phyloP scores from a whole-genome alignment of 352 stramenopile genomes.

The Globisporangium orthogonon region DNA sequence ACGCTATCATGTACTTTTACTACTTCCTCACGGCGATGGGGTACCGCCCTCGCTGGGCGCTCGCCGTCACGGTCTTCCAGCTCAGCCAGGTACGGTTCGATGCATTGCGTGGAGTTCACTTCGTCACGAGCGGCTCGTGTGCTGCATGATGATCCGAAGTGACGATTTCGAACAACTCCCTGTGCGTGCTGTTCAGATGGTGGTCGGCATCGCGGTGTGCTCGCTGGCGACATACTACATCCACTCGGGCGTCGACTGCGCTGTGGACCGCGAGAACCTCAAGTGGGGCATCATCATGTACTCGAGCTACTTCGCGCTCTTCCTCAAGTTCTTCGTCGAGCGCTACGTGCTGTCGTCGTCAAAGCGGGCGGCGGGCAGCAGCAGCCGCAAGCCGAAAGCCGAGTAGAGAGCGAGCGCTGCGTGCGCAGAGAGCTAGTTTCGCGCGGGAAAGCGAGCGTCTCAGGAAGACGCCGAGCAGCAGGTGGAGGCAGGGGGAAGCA shows the following conservation, averaged over 20 bases:
- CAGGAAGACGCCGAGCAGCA: neutral
- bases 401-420: conserved; percentile 4
- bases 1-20: conserved; percentile 98
- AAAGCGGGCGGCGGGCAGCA: conserved; percentile 21
- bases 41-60: conserved; percentile 68
- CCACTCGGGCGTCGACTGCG: conserved; percentile 54
- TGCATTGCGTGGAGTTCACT: neutral
- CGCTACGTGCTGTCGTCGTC: conserved; percentile 62
- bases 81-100: conserved; percentile 81
- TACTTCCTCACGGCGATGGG: conserved; percentile 89
- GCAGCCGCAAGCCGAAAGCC: conserved; percentile 26
- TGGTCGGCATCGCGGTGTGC: conserved; percentile 67
- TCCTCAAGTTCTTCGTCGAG: conserved; percentile 90
- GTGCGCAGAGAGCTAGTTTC: no score
- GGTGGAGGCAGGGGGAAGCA: no score
- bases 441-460: no score
- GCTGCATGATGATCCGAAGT: neutral
- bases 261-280: conserved; percentile 80
- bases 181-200: conserved; percentile 37
- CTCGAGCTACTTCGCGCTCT: conserved; percentile 91
- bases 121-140: no score
- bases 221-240: conserved; percentile 76
- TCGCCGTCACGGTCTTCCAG: conserved; percentile 87
- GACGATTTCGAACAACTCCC: neutral
- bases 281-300: conserved; percentile 92